Conservation (phyloP, 352 stramenopile species). For the Phytopythium litorale region DNA sequence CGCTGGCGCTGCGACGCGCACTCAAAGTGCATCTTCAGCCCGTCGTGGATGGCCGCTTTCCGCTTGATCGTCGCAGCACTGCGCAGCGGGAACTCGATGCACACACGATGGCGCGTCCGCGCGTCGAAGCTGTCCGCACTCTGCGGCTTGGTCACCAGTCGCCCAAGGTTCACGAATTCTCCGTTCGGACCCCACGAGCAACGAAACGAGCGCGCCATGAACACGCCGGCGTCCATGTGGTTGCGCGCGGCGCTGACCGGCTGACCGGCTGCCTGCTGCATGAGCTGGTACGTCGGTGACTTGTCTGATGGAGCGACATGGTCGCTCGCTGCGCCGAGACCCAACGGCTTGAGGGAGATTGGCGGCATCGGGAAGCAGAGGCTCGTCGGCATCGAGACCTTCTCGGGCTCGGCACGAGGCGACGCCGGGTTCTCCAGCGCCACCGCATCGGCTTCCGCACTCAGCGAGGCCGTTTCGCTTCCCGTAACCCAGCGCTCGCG, state of each 20-base stretch:
- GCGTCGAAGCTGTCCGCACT: slow-evolving; percentile 14
- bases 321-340: slow-evolving; percentile 29
- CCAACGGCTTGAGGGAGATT: slow-evolving; percentile 25
- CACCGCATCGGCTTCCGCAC: background rate
- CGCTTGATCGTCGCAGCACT: slow-evolving; percentile 19
- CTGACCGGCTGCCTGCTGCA: slow-evolving; percentile 39
- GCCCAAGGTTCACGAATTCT: slow-evolving; percentile 62
- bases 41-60: slow-evolving; percentile 44
- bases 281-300: slow-evolving; percentile 70
- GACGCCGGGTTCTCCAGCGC: slow-evolving; percentile 8
- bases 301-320: slow-evolving; percentile 27
- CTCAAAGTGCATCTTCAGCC: slow-evolving; percentile 55
- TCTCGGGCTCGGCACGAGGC: background rate
- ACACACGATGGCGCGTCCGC: slow-evolving; percentile 22
- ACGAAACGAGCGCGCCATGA: slow-evolving; percentile 77
- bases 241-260: slow-evolving; percentile 33
- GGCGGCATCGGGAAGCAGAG: slow-evolving; percentile 6
- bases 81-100: slow-evolving; percentile 51
- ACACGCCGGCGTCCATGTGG: slow-evolving; percentile 58
- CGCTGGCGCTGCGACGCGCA: slow-evolving; percentile 25
- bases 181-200: slow-evolving; percentile 80
- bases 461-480: background rate
- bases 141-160: slow-evolving; percentile 24
- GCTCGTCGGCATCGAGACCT: background rate
- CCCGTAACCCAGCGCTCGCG: slow-evolving; percentile 13